Conservation (phyloP, 1,284 basidiomycete species). For the Tausonia pullulans region DNA sequence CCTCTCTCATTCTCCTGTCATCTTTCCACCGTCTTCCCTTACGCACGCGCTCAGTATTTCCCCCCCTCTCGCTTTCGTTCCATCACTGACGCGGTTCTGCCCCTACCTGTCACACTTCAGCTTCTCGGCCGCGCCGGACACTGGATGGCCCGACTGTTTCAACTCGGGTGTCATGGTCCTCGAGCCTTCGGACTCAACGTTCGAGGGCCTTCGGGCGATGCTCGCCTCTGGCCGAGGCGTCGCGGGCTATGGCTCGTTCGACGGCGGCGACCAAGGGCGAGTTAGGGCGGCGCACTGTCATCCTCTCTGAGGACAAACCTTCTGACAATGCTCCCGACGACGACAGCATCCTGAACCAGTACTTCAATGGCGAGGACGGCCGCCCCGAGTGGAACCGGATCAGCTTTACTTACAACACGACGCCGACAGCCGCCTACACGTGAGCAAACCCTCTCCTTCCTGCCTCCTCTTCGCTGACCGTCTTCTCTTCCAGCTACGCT, state of each 20-base stretch:
- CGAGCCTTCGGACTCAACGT: slow-evolving; percentile 68
- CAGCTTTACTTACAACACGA: slow-evolving; percentile 94
- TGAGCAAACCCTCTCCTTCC: slow-evolving; percentile 39
- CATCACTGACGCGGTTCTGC: slow-evolving; percentile 10
- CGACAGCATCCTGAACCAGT: slow-evolving; percentile 68
- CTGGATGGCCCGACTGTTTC: slow-evolving; percentile 98
- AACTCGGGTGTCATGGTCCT: slow-evolving; percentile 92
- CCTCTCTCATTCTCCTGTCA: neutral
- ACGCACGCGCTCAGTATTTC: too few relatives aligned
- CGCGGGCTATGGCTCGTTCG: slow-evolving; percentile 71
- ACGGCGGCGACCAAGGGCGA: slow-evolving; percentile 89
- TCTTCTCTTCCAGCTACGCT: slow-evolving; percentile 53
- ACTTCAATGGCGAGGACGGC: slow-evolving; percentile 47
- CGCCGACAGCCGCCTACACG: slow-evolving; percentile 94
- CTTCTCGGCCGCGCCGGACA: slow-evolving; percentile 78
- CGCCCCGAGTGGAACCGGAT: slow-evolving; percentile 79
- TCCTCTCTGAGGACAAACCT: too few relatives aligned
- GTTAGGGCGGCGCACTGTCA: neutral
- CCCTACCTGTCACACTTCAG: slow-evolving; percentile 20
- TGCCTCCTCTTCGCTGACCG: slow-evolving; percentile 23
- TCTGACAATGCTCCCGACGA: too few relatives aligned
- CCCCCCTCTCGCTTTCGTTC: neutral
- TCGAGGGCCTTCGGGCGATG: slow-evolving; percentile 57
- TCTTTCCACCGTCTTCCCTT: neutral
- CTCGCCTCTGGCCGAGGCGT: slow-evolving; percentile 25